Evolutionary conservation across 2,329 filamentous ascomycete genomes (phyloP), one percentile per base, ranked within the genome.

Genomic region (Claviceps humidiphila): DNA sequence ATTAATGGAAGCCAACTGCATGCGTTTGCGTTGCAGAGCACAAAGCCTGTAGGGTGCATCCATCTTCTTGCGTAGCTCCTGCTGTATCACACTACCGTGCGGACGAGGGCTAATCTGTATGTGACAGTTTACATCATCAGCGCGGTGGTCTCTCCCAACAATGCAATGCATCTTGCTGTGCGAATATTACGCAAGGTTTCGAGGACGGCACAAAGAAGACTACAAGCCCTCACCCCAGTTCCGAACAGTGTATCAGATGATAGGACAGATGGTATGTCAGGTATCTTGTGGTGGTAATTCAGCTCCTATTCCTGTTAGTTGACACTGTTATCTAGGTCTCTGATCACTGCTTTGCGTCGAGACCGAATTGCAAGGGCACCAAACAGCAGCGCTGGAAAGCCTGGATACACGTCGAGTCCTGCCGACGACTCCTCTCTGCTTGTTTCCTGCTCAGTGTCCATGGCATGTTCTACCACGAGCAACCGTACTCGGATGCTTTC

Each of bases 391-490:
- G 66, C 47, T 81, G 78, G 78, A 66, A 64, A 41, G 59, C 64
- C 54, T 82, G 79, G 79, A 61, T 80, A 42, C 64, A 74, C 46
- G 62, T 65, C 49, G 79, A 82, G 63, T 68, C 74, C 7, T 69
- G 68, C 51, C 73, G 76, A 52, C 73, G 79, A 43, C 68, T 82
- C 30, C 65, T 80, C n/a, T 68, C 74, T 38, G 73, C 72, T 14
- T 81, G 76, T 64, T 79, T 81, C 62, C 64, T 79, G 51, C 66
- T 78, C 52, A 78, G 82, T 60, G 68, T 74, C 6, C 78, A 81
- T 55, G 71, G 75, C 59, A 72, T 75, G 55, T 67, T 74, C 55
- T 81, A 77, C 58, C 70, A 76, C 50, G 74, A 81, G 61, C 74
- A 76, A 56, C 68, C 66, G 17, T 64, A 66, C 40, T 63, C 64